Evolutionary conservation across 129 eudicot genomes (phyloP).

Genomic region (Pittosporum tobira): DNA sequence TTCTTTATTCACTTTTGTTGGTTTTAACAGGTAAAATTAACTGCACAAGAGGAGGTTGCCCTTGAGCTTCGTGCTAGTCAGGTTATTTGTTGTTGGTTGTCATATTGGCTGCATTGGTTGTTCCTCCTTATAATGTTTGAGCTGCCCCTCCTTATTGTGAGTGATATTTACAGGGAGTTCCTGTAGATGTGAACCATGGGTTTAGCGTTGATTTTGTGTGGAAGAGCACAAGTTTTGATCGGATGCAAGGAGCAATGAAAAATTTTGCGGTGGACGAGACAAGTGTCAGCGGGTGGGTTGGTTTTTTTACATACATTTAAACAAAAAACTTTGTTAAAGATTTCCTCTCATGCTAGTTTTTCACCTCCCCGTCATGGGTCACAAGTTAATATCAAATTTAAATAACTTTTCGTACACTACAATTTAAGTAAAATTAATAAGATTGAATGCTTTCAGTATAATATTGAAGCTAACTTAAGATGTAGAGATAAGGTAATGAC

Average conservation of each 20-base stretch:
- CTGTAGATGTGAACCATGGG: conserved; percentile 81
- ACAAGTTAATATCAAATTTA: too few species aligned
- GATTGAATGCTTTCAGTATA: background rate
- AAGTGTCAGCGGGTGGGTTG: conserved; percentile 92
- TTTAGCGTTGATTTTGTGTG: conserved; percentile 94
- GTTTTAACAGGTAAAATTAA: conserved; percentile 65
- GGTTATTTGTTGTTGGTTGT: conserved; percentile 36
- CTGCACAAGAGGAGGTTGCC: conserved; percentile 98
- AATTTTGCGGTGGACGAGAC: conserved; percentile 94
- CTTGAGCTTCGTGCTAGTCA: conserved; percentile 93
- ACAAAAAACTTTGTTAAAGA: background rate
- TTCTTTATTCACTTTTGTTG: conserved; percentile 7
- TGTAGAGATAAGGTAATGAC: too few species aligned
- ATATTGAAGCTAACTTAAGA: background rate
- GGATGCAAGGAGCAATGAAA: conserved; percentile 97
- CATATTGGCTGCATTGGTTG: background rate
- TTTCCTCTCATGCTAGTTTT: background rate
- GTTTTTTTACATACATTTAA: conserved; percentile 4
- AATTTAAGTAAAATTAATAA: too few species aligned
- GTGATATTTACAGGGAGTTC: conserved; percentile 59
- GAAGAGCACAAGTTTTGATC: conserved; percentile 96
- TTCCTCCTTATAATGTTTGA: conserved; percentile 1
- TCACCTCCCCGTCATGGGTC: background rate
- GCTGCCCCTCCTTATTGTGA: conserved; percentile 5
- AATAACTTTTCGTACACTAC: too few species aligned